These are phyloP conservation scores for Thecaphora frezii DNA, from an alignment of 1,284 basidiomycete species.

Conservation along the genomic window DNA sequence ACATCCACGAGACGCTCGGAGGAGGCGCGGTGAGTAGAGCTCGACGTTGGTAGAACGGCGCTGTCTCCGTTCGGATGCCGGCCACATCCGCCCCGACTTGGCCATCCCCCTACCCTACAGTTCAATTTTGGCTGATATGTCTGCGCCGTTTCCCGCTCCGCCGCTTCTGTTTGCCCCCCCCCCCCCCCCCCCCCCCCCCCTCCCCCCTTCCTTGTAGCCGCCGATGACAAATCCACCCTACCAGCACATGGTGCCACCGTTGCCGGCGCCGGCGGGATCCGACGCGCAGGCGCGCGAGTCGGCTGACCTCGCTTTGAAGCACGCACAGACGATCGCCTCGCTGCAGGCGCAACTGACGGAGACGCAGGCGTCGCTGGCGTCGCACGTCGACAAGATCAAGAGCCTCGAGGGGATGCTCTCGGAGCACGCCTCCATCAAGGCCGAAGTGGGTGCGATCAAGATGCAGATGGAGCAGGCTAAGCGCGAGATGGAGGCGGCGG, in stretches of 20 bases:
- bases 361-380: conserved; percentile 77
- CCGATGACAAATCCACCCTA: conserved; percentile 53
- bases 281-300: conserved; percentile 19
- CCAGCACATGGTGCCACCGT: conserved; percentile 52
- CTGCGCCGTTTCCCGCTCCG: conserved; percentile 47
- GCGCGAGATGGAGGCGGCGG: conserved; percentile 38
- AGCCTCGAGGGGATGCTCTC: conserved; percentile 74
- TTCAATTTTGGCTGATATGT: no score
- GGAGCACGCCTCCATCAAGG: conserved; percentile 83
- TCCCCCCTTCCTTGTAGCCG: conserved; percentile 53
- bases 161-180: conserved; percentile 60
- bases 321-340: conserved; percentile 58
- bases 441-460: conserved; percentile 68
- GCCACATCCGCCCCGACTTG: no score
- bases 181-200: conserved; percentile 43
- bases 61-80: no score
- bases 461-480: conserved; percentile 58
- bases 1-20: conserved; percentile 88
- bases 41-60: neutral
- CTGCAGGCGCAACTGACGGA: conserved; percentile 82
- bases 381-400: conserved; percentile 82
- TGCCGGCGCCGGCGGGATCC: conserved; percentile 9
- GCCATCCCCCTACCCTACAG: no score
- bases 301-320: conserved; percentile 24
- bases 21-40: conserved; percentile 63